Base-by-base conservation (phyloP, 2,329 filamentous ascomycete species). In the Aspergillus arachidicola region DNA sequence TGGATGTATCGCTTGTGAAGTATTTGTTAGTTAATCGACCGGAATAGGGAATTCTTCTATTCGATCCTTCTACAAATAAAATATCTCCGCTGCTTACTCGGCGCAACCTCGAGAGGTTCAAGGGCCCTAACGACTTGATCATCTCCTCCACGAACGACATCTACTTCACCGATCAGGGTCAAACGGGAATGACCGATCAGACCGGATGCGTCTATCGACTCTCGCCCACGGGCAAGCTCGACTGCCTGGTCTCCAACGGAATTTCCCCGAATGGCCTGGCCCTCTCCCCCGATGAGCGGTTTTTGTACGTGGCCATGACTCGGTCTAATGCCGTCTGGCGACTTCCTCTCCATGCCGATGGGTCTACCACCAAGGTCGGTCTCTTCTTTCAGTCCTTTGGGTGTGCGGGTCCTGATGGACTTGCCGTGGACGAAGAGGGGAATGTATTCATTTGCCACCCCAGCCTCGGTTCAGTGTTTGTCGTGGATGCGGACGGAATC, bases 121-220 rank as follows among this genome's bases (percentile, higher is more conserved):
- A 81, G 59, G 79, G 80, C 0, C 76, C 75, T 0, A 82, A 82
- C 55, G 79, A 82, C 58, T 66, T 82, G 1, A 74, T 81, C 19
- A 56, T 80, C 4, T 77, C 78, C 32, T 79, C 75, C 0, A 72
- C 73, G 16, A 68, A 71, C 4, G 76, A 78, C 32, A 63, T 82
- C 4, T 82, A 80, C 67, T 82, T 82, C 41, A 82, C 80, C 1
- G 79, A 82, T 48, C 80, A 82, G 67, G 80, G 80, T 0, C 79
- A 81, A 55, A 81, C 79, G 0, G 79, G 79, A 4, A 74, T 82
- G 68, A 79, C 76, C 0, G 80, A 82, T 30, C 79, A 67, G 7
- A 80, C 78, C 0, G 79, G 38, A 19, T 41, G 38, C 6, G 38
- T 41, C 38, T 41, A 41, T 41, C 38, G 38, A 19, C 38, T 41